phyloP scores from a whole-genome alignment of 2,329 filamentous ascomycete genomes.

The Fonsecaea erecta region DNA sequence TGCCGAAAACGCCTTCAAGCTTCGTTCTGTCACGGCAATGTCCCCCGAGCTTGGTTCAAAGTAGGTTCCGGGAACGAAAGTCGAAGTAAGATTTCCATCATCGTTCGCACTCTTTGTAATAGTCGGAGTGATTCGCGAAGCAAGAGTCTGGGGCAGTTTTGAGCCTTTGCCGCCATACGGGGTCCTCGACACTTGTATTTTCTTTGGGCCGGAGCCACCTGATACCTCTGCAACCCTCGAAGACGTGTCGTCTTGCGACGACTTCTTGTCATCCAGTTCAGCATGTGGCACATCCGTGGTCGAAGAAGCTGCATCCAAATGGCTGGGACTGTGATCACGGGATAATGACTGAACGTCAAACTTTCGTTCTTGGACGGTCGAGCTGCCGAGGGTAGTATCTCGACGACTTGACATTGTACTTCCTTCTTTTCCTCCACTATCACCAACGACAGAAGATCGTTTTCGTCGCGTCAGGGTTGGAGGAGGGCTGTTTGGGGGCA shows the following conservation, averaged over 20 bases:
- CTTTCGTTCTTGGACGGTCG: not conserved
- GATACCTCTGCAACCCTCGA: not conserved
- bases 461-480: not conserved
- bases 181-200: slow-evolving; percentile 21
- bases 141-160: not conserved
- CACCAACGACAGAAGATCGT: not conserved
- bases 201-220: not conserved
- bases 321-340: not conserved
- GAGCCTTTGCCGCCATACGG: slow-evolving; percentile 15
- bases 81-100: not conserved
- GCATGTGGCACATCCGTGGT: not conserved
- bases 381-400: not conserved
- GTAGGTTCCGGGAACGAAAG: slow-evolving; percentile 10
- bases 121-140: not conserved
- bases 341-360: not conserved
- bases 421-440: not conserved
- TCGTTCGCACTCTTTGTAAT: not conserved
- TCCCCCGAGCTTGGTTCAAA: not conserved
- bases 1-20: not conserved
- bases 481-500: slow-evolving; percentile 21
- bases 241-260: not conserved
- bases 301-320: not conserved
- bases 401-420: not conserved
- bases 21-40: not conserved
- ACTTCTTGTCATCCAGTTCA: not conserved